phyloP scores from a whole-genome alignment of 2,329 filamentous ascomycete genomes.

The Pseudocercospora musae region DNA sequence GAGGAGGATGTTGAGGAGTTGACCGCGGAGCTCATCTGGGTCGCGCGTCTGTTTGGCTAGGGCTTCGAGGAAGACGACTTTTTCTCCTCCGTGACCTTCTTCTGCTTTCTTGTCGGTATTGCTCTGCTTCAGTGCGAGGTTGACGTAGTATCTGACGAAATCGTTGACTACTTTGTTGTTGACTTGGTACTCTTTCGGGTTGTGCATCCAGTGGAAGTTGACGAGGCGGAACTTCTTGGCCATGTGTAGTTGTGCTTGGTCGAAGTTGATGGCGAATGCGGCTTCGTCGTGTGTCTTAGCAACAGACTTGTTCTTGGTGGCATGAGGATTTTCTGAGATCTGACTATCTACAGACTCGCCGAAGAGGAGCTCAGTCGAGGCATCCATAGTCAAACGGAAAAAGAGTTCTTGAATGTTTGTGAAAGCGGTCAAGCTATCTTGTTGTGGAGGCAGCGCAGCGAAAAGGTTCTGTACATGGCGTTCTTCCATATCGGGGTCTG shows the following conservation, averaged over 20 bases:
- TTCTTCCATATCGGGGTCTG: conserved; percentile 37
- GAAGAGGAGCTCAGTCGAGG: conserved; percentile 48
- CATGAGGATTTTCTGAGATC: conserved; percentile 34
- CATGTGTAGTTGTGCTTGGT: conserved; percentile 40
- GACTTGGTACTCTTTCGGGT: conserved; percentile 37
- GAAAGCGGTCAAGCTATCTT: conserved; percentile 33
- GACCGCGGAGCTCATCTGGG: conserved; percentile 42
- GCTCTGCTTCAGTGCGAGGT: conserved; percentile 41
- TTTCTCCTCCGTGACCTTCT: conserved; percentile 32
- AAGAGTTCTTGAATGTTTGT: conserved; percentile 41
- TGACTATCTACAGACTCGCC: conserved; percentile 40
- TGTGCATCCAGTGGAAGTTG: conserved; percentile 37
- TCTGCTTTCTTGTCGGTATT: conserved; percentile 20
- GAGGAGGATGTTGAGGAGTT: conserved; percentile 61
- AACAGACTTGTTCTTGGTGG: conserved; percentile 22
- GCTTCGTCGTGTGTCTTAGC: conserved; percentile 29
- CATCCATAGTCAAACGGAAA: conserved; percentile 50
- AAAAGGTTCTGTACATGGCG: conserved; percentile 36
- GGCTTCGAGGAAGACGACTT: conserved; percentile 48
- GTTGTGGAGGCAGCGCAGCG: conserved; percentile 28
- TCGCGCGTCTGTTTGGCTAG: conserved; percentile 47
- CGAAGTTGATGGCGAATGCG: conserved; percentile 45
- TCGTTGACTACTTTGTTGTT: conserved; percentile 42
- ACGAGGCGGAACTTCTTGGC: conserved; percentile 38
- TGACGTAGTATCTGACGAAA: conserved; percentile 47